Evolutionary conservation across 1,284 basidiomycete species (phyloP).

Genomic region (Puccinia coronata): DNA sequence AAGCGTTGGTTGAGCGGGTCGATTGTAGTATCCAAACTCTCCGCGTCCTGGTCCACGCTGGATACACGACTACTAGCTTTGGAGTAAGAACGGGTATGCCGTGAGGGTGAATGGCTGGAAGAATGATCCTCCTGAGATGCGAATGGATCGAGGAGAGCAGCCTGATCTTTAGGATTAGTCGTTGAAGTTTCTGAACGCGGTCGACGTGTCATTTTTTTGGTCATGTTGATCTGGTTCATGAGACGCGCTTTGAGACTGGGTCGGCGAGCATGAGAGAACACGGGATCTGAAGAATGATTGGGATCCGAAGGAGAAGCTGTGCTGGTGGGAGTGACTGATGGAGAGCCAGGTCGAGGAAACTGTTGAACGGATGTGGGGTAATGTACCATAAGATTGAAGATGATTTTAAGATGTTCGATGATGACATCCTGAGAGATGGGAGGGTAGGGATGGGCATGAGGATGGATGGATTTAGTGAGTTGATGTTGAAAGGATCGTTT

Average conservation of each 20-base stretch:
- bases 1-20: slow-evolving; percentile 33
- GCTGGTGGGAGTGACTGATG: not conserved
- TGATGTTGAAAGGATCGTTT: slow-evolving; percentile 66
- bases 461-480: slow-evolving; percentile 68
- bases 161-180: not conserved
- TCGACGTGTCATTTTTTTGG: slow-evolving; percentile 25
- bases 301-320: not conserved
- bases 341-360: slow-evolving; percentile 5
- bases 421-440: slow-evolving; percentile 70
- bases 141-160: no score
- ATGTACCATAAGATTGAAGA: slow-evolving; percentile 73
- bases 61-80: slow-evolving; percentile 9
- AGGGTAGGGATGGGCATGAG: slow-evolving; percentile 58
- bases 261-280: not conserved
- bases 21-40: not conserved
- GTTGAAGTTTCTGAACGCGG: slow-evolving; percentile 12
- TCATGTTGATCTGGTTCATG: slow-evolving; percentile 32
- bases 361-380: slow-evolving; percentile 62
- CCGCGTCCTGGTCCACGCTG: not conserved
- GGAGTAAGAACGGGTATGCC: not conserved
- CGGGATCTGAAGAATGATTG: not conserved
- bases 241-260: slow-evolving; percentile 19
- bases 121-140: not conserved
- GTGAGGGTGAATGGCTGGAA: not conserved
- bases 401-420: slow-evolving; percentile 73